Conservation (phyloP, 768 basidiomycete genomes). For the Leccinum aurantiacum region DNA sequence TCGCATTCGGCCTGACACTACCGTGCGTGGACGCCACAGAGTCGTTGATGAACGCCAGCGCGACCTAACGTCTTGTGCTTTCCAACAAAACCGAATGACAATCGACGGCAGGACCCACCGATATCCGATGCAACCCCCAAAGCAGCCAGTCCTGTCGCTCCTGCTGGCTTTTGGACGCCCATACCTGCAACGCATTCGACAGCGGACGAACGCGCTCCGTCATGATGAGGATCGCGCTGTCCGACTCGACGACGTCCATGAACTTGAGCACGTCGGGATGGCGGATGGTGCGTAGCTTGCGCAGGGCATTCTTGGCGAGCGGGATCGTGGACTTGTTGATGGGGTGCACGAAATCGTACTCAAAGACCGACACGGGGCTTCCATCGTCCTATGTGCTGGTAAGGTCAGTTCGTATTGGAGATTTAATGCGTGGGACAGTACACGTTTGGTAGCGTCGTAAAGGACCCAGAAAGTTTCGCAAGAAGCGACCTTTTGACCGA, state of each 20-base stretch:
- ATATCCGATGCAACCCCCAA: conserved; percentile 91
- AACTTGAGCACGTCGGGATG: conserved; percentile 97
- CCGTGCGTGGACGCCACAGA: conserved; percentile 82
- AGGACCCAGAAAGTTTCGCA: conserved; percentile 80
- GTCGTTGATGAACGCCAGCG: conserved; percentile 87
- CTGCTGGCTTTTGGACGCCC: conserved; percentile 59
- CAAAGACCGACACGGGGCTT: conserved; percentile 83
- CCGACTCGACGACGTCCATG: conserved; percentile 90
- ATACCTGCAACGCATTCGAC: conserved; percentile 55
- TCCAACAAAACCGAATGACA: background rate
- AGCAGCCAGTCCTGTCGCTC: conserved; percentile 85
- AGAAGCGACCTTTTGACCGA: conserved; percentile 70
- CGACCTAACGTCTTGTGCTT: conserved; percentile 53
- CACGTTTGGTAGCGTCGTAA: conserved; percentile 87
- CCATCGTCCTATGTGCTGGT: conserved; percentile 73
- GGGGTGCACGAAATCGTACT: conserved; percentile 76
- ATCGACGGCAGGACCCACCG: conserved; percentile 46
- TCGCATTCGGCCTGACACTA: conserved; percentile 65
- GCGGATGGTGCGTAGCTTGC: conserved; percentile 85
- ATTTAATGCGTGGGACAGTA: conserved; percentile 34
- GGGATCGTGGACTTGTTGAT: conserved; percentile 59
- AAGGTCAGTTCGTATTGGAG: conserved; percentile 15
- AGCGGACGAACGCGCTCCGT: conserved; percentile 91
- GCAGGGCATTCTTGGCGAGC: conserved; percentile 85
- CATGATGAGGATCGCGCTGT: conserved; percentile 84